Evolutionary conservation across 1,284 basidiomycete species (phyloP).

Genomic region (Cystobasidium sp.): DNA sequence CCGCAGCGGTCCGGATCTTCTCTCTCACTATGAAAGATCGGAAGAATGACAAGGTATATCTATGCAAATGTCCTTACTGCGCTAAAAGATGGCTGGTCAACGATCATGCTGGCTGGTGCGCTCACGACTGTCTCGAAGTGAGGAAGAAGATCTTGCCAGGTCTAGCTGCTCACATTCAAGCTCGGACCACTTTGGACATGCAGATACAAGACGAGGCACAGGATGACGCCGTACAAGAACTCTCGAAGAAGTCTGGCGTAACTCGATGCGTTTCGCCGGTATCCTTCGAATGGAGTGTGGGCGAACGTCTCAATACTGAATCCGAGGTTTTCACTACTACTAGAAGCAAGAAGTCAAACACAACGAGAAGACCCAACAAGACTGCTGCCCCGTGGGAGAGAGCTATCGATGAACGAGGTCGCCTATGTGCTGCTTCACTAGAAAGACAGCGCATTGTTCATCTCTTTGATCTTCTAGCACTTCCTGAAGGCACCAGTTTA

Average conservation of each 20-base stretch:
- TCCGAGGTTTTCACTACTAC: not conserved
- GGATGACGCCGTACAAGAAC: not conserved
- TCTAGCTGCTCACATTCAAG: not conserved
- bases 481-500: not conserved
- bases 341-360: not conserved
- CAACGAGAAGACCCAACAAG: not conserved
- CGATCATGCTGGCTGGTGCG: not conserved
- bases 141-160: not conserved
- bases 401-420: conserved; percentile 10
- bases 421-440: not conserved
- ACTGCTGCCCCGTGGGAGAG: not conserved
- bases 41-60: not conserved
- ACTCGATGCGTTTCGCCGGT: not conserved
- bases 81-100: not conserved
- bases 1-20: not conserved
- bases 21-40: not conserved
- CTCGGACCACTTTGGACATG: not conserved
- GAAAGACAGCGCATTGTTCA: not conserved
- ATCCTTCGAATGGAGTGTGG: not conserved
- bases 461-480: not conserved
- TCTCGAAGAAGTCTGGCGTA: not conserved
- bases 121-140: not conserved
- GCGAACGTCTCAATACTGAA: not conserved
- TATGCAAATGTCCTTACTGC: conserved; percentile 7
- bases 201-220: not conserved